Evolutionary conservation across 345 rosid genomes (phyloP).

Genomic region (Raphanus raphanistrum): DNA sequence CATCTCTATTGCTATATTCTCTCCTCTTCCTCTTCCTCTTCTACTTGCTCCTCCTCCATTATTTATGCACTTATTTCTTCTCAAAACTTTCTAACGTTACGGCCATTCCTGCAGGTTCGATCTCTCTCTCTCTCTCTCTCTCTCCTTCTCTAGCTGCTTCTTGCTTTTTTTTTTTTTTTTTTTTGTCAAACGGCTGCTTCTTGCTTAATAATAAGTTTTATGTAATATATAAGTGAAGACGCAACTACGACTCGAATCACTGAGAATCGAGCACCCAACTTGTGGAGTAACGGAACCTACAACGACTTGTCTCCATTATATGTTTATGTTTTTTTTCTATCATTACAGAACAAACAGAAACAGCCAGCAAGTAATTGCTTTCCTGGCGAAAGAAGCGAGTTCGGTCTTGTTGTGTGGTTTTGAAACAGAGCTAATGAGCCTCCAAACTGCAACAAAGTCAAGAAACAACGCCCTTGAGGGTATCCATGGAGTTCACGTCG

Average conservation of each 20-base stretch:
- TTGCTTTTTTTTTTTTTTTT: neutral
- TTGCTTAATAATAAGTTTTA: neutral
- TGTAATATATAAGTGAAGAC: neutral
- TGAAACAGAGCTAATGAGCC: slow-evolving; percentile 50
- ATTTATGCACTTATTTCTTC: slow-evolving; percentile 22
- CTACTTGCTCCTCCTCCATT: neutral
- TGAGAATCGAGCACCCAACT: neutral
- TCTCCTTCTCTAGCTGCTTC: neutral
- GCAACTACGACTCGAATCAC: neutral
- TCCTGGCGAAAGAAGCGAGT: slow-evolving; percentile 45
- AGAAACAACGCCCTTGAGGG: slow-evolving; percentile 63
- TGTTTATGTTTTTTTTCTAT: neutral
- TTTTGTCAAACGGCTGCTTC: neutral
- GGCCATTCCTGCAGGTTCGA: slow-evolving; percentile 31
- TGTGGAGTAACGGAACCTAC: neutral
- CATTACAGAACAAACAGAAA: slow-evolving; percentile 16
- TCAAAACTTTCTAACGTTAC: neutral
- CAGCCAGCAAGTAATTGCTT: slow-evolving; percentile 34
- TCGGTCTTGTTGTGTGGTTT: slow-evolving; percentile 8
- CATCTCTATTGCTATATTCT: slow-evolving; percentile 38
- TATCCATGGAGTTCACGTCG: slow-evolving; percentile 72
- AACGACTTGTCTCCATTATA: neutral
- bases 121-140: slow-evolving; percentile 9
- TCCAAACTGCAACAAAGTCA: slow-evolving; percentile 39
- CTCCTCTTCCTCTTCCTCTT: slow-evolving; percentile 14